These are phyloP conservation scores for Xylaria sp. DNA, from an alignment of 2,329 filamentous ascomycete species.

Conservation along the genomic window DNA sequence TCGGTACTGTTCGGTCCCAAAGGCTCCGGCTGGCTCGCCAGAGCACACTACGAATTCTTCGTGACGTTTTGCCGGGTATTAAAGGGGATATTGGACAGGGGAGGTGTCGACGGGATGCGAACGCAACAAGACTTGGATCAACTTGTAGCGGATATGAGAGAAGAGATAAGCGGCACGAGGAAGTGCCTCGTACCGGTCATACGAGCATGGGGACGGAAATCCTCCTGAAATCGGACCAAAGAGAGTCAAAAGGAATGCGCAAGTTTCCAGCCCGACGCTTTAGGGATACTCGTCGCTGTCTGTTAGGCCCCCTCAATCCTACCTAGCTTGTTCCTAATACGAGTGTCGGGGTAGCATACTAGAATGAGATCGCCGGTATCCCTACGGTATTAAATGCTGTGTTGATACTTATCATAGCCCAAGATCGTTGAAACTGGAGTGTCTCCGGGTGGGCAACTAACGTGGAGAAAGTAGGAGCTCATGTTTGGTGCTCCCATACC, in stretches of 20 bases:
- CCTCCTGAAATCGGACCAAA: not conserved
- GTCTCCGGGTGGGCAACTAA: too few relatives aligned
- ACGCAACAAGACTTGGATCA: constrained; percentile 4
- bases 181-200: constrained; percentile 2
- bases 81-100: constrained; percentile 12
- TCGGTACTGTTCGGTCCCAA: constrained; percentile 8
- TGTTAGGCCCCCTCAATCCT: too few relatives aligned
- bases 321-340: too few relatives aligned
- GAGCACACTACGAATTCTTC: not conserved
- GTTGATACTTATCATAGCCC: too few relatives aligned
- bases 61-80: not conserved
- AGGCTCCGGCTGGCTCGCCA: constrained; percentile 3
- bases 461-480: too few relatives aligned
- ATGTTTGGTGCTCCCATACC: too few relatives aligned
- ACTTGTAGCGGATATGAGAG: not conserved
- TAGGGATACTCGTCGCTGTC: not conserved
- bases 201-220: constrained; percentile 9
- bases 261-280: not conserved
- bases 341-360: too few relatives aligned
- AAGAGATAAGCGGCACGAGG: constrained; percentile 6
- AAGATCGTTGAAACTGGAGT: too few relatives aligned
- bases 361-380: too few relatives aligned
- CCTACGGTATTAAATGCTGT: too few relatives aligned
- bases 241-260: not conserved
- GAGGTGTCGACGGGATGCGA: constrained; percentile 16